These are phyloP conservation scores for Lagenidium sp. DNA, from an alignment of 352 stramenopile genomes.

Conservation along the genomic window DNA sequence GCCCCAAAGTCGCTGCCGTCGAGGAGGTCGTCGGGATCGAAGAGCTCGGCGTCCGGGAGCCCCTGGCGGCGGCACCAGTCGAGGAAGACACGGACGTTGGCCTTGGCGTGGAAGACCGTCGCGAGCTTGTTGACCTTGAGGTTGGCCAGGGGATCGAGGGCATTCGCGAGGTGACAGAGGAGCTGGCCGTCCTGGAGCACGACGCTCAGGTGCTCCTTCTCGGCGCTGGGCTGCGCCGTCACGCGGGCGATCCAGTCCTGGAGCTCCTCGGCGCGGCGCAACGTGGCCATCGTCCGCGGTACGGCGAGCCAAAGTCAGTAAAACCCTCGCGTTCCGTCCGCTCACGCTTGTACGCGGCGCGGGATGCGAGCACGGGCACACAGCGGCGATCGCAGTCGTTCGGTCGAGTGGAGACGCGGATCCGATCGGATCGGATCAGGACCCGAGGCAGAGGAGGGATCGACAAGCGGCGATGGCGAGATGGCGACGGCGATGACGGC, in stretches of 20 bases:
- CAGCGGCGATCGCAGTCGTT: too few relatives aligned
- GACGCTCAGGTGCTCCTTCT: conserved; percentile 70
- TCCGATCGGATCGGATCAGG: too few relatives aligned
- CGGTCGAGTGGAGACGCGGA: too few relatives aligned
- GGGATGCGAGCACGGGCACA: too few relatives aligned
- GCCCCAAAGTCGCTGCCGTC: conserved; percentile 49
- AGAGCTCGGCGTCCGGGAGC: conserved; percentile 62
- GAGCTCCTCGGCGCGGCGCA: conserved; percentile 72
- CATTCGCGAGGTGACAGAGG: conserved; percentile 79
- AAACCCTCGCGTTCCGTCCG: too few relatives aligned
- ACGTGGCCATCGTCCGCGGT: too few relatives aligned
- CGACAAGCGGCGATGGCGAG: too few relatives aligned
- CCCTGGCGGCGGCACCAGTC: conserved; percentile 72
- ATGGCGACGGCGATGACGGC: too few relatives aligned
- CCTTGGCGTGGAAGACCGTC: conserved; percentile 83
- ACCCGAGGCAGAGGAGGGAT: too few relatives aligned
- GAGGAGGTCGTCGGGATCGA: conserved; percentile 70
- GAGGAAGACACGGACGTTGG: conserved; percentile 77
- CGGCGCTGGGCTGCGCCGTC: conserved; percentile 54
- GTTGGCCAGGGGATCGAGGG: conserved; percentile 59
- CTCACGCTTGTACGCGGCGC: too few relatives aligned
- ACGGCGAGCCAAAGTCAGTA: too few relatives aligned
- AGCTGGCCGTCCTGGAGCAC: conserved; percentile 82
- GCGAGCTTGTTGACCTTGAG: conserved; percentile 85
- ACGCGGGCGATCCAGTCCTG: conserved; percentile 81